Evolutionary conservation across 1,139 yeast species (phyloP), one percentile per base, ranked within the genome.

Genomic region (Groenewaldozyma sp.): DNA sequence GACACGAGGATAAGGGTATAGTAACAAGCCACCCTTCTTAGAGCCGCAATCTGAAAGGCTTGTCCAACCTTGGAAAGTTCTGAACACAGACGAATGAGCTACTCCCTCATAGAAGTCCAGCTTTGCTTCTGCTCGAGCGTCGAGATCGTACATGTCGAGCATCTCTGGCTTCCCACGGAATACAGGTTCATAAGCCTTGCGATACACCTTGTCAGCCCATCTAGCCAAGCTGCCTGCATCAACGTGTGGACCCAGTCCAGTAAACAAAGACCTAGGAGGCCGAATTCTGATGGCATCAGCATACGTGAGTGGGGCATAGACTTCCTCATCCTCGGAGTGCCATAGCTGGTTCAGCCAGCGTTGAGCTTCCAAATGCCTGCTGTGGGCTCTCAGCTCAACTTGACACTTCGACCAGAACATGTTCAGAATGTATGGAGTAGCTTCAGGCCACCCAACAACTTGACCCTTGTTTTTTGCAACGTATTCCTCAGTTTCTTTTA

Each of bases 401-500:
- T 70, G 73, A 2, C 68, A 54, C 43, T 62, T 58, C 4, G 71
- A 56, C 74, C 74, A 71, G 45, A 64, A 67, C 16, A 68, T 55
- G 35, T 60, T 58, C 50, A 59, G 66, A 9, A 55, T 58, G 7
- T 56, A 45, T 48, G 63, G 51, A 4, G 51, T 48, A 10, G 61
- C 60, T 7, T 50, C 49, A 1, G 72, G 70, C 33, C 43, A 44
- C 7, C 47, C 43, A 11, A 43, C 58, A 84, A 16, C 96, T 95
- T 39, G 82, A 34, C 75, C 78, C 1, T 88, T 83, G 56, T 86
- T 77, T 4, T 76, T 77, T 50, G 91, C 98, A 37, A 78, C 78
- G 70, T 93, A 91, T 47, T 82, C 93, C 60, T 91, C 97, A 96
- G 37, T 24, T 22, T 36, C 41, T 10, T 33, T 14, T 21, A 41